Evolutionary conservation across 768 basidiomycete genomes (phyloP), one percentile per base, ranked within the genome.

Genomic region (Paxillus rubicundulus): DNA sequence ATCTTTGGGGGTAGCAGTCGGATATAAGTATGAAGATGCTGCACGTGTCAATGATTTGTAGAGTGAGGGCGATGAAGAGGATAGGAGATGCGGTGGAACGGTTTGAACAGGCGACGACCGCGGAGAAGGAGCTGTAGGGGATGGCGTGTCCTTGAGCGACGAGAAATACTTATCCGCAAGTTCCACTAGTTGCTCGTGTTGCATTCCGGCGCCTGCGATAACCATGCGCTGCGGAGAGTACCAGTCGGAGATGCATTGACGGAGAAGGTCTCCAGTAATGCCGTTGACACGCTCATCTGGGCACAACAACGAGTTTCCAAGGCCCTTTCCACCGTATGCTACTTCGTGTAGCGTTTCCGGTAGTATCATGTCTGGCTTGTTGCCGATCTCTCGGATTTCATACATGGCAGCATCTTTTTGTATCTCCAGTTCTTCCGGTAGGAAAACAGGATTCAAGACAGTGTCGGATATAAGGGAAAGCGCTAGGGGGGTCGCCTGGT

Each of bases 221-320:
- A 98, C 95, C 82, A 99, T 97, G 49, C 91, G 76, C 64, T 98
- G 96, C 0, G 97, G 96, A 45, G 82, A 76, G 68, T 92, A 98
- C 94, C 93, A 97, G 37, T 85, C 81, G 49, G 74, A 72, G 75
- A 89, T 84, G 54, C 77, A 87, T 5, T 76, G 72, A 45, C 80
- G 77, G 52, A 98, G 76, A 20, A 81, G 71, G 39, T 77, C 68
- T 27, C 77, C 75, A 54, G 87, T 83, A 47, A 98, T 83, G 44
- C 70, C 56, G 46, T 82, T 74, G 63, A 97, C 81, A 38, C 89
- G 82, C 18, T 95, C 87, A 55, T 89, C 87, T 0, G 92, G 91
- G 66, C 95, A 97, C 6, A 98, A 73, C 21, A 96, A 71, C 0
- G 92, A 82, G 68, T 95, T 97, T n/a, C 97, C 97, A 3, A 98